These are phyloP conservation scores for Achaetomium macrosporum DNA, from an alignment of 2,329 filamentous ascomycete genomes.

Conservation along the genomic window DNA sequence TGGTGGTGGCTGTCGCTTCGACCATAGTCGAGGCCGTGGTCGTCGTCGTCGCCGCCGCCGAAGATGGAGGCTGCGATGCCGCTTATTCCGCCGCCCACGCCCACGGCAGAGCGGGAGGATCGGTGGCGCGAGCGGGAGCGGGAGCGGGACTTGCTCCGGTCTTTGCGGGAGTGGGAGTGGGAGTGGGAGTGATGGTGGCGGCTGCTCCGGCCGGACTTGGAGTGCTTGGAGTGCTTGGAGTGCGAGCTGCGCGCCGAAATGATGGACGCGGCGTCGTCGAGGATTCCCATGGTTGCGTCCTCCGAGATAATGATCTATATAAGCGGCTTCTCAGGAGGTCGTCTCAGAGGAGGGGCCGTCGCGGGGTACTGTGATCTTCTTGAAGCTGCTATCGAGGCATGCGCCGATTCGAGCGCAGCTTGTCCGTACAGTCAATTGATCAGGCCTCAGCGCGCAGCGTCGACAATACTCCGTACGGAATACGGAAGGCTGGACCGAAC, in stretches of 20 bases:
- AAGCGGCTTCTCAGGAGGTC: background rate
- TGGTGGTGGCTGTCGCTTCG: background rate
- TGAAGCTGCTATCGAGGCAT: background rate
- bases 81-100: conserved; percentile 23
- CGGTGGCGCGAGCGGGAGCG: conserved; percentile 28
- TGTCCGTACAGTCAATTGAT: too few relatives aligned
- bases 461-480: too few relatives aligned
- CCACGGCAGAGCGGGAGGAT: conserved; percentile 27
- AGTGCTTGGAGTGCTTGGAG: conserved; percentile 28
- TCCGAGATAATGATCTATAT: background rate
- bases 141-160: conserved; percentile 29
- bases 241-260: conserved; percentile 27
- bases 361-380: too few relatives aligned
- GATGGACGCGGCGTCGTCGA: conserved; percentile 31
- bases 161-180: conserved; percentile 13
- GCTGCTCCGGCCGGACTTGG: conserved; percentile 34
- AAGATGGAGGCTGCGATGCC: conserved; percentile 42
- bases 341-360: background rate
- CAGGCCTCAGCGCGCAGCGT: too few relatives aligned
- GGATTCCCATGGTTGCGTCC: conserved; percentile 28
- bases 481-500: background rate
- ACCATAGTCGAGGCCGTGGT: conserved; percentile 21
- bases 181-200: conserved; percentile 20
- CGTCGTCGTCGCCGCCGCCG: conserved; percentile 32
- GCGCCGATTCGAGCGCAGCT: background rate